phyloP scores from a whole-genome alignment of 805 yeast genomes.

The Ogataea neopini region DNA sequence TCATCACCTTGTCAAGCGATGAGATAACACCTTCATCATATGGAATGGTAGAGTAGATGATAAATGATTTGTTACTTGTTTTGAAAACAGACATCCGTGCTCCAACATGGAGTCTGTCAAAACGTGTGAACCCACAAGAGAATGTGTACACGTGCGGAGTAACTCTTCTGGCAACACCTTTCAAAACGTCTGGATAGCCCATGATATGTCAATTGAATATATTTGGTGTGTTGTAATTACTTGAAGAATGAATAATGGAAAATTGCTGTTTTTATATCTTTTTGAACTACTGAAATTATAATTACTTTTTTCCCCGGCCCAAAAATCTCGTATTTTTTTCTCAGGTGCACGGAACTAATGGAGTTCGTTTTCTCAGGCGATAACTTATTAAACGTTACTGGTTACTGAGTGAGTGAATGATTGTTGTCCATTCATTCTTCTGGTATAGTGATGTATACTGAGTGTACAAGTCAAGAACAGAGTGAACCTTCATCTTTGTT shows the following conservation, averaged over 20 bases:
- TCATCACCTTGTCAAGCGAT: slow-evolving; percentile 36
- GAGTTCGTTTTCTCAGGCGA: neutral
- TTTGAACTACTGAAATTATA: too few species aligned
- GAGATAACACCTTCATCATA: slow-evolving; percentile 46
- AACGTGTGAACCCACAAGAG: slow-evolving; percentile 38
- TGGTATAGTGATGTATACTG: too few species aligned
- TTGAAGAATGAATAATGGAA: too few species aligned
- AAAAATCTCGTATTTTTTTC: neutral
- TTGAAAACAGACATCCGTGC: slow-evolving; percentile 42
- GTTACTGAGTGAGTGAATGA: too few species aligned
- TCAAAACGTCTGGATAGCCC: slow-evolving; percentile 43
- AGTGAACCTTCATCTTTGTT: neutral
- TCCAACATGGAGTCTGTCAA: slow-evolving; percentile 35
- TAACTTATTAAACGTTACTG: neutral
- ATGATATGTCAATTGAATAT: too few species aligned
- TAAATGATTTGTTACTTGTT: slow-evolving; percentile 31
- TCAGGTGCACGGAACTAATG: neutral
- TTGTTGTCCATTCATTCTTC: too few species aligned
- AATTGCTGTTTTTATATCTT: too few species aligned
- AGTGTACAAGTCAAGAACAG: too few species aligned
- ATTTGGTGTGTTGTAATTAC: too few species aligned
- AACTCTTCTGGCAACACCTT: slow-evolving; percentile 40
- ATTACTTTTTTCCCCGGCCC: neutral
- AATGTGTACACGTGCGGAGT: slow-evolving; percentile 35
- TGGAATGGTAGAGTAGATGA: slow-evolving; percentile 63